These are phyloP conservation scores for Symmetrospora coprosmae DNA, from an alignment of 768 basidiomycete genomes.

Conservation along the genomic window DNA sequence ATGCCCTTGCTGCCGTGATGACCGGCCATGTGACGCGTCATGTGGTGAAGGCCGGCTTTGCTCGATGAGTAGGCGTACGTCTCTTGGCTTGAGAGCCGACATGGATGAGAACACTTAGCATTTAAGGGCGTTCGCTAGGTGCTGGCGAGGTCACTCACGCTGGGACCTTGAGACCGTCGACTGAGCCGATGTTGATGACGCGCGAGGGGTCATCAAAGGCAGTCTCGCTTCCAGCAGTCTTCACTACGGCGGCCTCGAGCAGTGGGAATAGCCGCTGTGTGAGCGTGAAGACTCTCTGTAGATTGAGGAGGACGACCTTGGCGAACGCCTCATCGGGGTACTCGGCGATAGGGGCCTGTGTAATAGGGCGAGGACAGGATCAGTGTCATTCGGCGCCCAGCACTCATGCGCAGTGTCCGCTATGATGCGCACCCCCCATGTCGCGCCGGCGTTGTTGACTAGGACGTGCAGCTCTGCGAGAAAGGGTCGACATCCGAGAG, in stretches of 20 bases:
- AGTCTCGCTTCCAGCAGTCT: conserved; percentile 1
- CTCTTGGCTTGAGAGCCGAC: conserved; percentile 44
- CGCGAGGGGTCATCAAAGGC: conserved; percentile 41
- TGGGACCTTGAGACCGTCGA: conserved; percentile 26
- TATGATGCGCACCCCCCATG: conserved; percentile 52
- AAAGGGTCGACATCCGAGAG: conserved; percentile 29
- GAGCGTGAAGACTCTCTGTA: conserved; percentile 50
- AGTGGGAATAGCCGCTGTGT: conserved; percentile 51
- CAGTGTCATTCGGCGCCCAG: too few relatives aligned
- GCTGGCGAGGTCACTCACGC: conserved; percentile 27
- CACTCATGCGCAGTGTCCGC: conserved; percentile 56
- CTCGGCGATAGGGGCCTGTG: conserved; percentile 35
- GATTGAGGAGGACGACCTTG: conserved; percentile 51
- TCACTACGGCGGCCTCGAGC: conserved; percentile 36
- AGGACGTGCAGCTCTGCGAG: conserved; percentile 25
- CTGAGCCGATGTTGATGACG: conserved; percentile 45
- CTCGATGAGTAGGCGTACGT: conserved; percentile 55
- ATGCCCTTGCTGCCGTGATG: conserved; percentile 49
- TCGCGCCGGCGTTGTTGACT: conserved; percentile 33
- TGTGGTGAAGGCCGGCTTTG: conserved; percentile 51
- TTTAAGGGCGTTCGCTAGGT: too few relatives aligned
- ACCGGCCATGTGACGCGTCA: conserved; percentile 44
- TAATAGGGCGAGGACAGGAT: background rate
- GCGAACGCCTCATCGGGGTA: conserved; percentile 47
- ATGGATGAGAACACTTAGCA: too few relatives aligned